Conservation (phyloP, 108 stramenopile genomes). For the Nannochloropsis granulata region DNA sequence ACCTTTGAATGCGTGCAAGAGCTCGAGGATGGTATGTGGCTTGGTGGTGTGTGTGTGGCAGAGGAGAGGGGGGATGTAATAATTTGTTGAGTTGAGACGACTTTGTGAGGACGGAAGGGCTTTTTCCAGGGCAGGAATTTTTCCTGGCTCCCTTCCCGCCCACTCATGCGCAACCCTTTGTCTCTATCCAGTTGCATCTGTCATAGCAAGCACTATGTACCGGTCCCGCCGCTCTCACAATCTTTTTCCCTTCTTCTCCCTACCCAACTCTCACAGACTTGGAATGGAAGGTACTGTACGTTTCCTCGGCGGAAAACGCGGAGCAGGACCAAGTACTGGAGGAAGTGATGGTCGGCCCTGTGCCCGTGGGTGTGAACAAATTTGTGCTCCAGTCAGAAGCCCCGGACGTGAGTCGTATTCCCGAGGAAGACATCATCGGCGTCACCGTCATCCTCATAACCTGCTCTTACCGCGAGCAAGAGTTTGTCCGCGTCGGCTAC, state of each 20-base stretch:
- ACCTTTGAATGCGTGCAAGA: conserved; percentile 93
- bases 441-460: conserved; percentile 94
- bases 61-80: too few species aligned
- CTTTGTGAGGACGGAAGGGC: too few species aligned
- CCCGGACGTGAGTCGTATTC: conserved; percentile 63
- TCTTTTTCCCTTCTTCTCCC: too few species aligned
- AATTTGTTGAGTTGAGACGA: too few species aligned
- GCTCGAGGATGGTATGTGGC: conserved; percentile 40
- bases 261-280: conserved; percentile 21
- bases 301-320: conserved; percentile 78
- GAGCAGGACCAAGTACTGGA: conserved; percentile 77
- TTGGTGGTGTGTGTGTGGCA: too few species aligned
- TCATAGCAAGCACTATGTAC: too few species aligned
- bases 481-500: conserved; percentile 95
- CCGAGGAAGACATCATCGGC: conserved; percentile 70
- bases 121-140: too few species aligned
- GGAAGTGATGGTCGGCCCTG: conserved; percentile 91
- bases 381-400: conserved; percentile 57
- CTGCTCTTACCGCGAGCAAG: conserved; percentile 77
- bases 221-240: too few species aligned
- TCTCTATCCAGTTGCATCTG: too few species aligned
- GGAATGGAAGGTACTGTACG: conserved; percentile 97
- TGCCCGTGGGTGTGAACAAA: conserved; percentile 58
- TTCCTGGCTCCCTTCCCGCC: too few species aligned
- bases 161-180: too few species aligned